Conservation (phyloP, 2,329 filamentous ascomycete species). For the Diplodia corticola region DNA sequence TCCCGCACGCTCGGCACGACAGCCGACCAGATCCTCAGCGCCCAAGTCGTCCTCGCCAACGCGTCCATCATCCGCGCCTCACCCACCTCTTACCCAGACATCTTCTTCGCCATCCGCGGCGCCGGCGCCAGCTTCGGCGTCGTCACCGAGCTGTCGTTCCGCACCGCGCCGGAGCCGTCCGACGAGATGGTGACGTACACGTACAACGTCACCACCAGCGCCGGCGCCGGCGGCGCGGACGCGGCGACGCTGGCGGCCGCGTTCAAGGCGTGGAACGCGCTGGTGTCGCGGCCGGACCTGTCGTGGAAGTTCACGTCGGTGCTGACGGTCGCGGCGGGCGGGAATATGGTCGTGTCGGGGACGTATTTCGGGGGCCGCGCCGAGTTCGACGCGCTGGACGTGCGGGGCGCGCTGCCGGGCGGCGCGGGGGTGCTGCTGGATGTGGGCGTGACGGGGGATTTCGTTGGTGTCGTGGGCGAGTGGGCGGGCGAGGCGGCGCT, state of each 20-base stretch:
- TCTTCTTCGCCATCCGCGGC: conserved; percentile 47
- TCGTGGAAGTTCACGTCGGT: conserved; percentile 37
- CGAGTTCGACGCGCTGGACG: conserved; percentile 39
- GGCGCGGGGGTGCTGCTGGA: conserved; percentile 28
- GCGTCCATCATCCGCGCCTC: conserved; percentile 43
- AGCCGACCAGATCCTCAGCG: conserved; percentile 38
- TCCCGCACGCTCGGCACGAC: conserved; percentile 38
- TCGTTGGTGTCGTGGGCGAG: conserved; percentile 37
- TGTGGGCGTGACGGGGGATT: conserved; percentile 34
- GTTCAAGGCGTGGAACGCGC: conserved; percentile 39
- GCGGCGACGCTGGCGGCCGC: conserved; percentile 31
- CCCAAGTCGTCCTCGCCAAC: conserved; percentile 43
- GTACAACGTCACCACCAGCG: conserved; percentile 35
- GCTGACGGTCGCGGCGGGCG: conserved; percentile 36
- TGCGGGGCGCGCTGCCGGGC: conserved; percentile 31
- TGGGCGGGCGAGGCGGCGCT: conserved; percentile 37
- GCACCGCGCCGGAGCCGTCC: conserved; percentile 39
- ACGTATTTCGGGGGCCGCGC: conserved; percentile 37
- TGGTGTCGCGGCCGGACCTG: conserved; percentile 36
- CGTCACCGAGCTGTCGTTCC: conserved; percentile 43
- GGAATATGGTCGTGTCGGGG: conserved; percentile 35
- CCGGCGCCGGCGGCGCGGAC: conserved; percentile 28
- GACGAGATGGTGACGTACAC: conserved; percentile 35
- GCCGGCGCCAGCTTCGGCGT: conserved; percentile 47
- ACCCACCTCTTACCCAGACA: conserved; percentile 37